A percentile compares a stretch with the other conserved stretches of the same genome.
Conservation (phyloP, 148 eudicot genomes). For the Amaranthus hypochondriacus region DNA sequence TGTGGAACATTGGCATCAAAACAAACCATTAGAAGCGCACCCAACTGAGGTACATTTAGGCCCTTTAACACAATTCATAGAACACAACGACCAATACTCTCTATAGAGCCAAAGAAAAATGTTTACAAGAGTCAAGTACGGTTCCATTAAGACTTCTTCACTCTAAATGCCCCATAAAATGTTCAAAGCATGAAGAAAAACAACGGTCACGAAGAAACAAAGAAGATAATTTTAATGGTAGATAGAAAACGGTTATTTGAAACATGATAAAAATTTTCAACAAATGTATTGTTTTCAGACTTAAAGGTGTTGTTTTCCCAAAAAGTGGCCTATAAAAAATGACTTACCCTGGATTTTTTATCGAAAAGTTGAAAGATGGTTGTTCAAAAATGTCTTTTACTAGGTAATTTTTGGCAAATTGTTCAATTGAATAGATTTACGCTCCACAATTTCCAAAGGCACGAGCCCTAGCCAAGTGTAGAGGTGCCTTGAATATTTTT, state of each 20-base stretch:
- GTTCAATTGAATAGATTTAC: too few species aligned
- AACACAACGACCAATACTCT: neutral
- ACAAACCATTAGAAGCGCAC: neutral
- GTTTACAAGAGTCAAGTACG: neutral
- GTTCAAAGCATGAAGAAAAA: neutral
- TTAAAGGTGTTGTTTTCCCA: too few species aligned
- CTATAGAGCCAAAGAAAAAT: neutral
- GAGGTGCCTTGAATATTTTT: too few species aligned
- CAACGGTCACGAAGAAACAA: neutral
- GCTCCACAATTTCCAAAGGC: too few species aligned
- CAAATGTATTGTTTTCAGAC: neutral
- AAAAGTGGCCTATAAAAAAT: too few species aligned
- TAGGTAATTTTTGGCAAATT: too few species aligned
- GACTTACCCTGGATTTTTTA: too few species aligned
- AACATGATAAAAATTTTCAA: neutral
- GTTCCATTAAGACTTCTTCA: neutral
- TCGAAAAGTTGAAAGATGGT: too few species aligned
- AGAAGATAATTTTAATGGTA: neutral
- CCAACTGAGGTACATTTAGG: neutral
- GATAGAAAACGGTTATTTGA: neutral
- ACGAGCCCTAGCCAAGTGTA: too few species aligned
- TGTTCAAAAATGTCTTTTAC: too few species aligned
- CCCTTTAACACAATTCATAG: neutral
- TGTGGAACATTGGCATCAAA: conserved; percentile 30
- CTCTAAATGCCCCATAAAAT: neutral